Percentiles rank a stretch among this genome's conserved stretches.
phyloP scores from a whole-genome alignment of 495 filamentous ascomycete genomes.

The Lophiostoma macrostomum region DNA sequence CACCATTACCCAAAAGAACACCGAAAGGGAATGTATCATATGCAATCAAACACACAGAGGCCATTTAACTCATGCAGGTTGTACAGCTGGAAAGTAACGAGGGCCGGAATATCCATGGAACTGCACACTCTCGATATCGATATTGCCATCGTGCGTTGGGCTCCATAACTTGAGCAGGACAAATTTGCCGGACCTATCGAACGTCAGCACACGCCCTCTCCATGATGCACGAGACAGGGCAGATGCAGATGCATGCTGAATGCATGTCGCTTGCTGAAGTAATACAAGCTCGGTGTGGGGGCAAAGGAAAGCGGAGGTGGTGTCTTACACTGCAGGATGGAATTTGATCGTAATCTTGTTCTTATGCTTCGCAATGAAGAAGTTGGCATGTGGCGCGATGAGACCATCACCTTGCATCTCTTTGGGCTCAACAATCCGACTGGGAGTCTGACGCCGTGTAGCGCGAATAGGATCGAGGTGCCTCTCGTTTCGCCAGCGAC shows the following conservation, averaged over 20 bases:
- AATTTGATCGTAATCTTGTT: conserved; percentile 85
- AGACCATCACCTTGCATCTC: conserved; percentile 20
- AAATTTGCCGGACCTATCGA: conserved; percentile 61
- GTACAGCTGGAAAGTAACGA: conserved; percentile 64
- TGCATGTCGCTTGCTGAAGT: no score
- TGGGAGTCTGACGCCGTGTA: conserved; percentile 18
- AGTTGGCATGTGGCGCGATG: conserved; percentile 68
- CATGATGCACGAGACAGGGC: neutral
- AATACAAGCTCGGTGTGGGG: neutral
- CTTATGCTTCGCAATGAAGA: conserved; percentile 75
- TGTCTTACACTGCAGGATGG: conserved; percentile 76
- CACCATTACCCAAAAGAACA: no score
- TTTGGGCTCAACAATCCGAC: conserved; percentile 35
- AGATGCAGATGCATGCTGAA: no score
- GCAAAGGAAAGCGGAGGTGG: neutral
- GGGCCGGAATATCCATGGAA: conserved; percentile 79
- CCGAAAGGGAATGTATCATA: no score
- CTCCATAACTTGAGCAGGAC: conserved; percentile 86
- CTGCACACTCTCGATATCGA: conserved; percentile 82
- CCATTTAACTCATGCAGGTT: conserved; percentile 12
- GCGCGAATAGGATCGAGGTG: conserved; percentile 18
- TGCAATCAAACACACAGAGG: no score
- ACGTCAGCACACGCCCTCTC: neutral
- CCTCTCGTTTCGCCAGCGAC: conserved; percentile 4
- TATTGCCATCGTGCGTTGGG: conserved; percentile 64